Evolutionary conservation across 768 basidiomycete genomes (phyloP).

Genomic region (Termitomyces sp.): DNA sequence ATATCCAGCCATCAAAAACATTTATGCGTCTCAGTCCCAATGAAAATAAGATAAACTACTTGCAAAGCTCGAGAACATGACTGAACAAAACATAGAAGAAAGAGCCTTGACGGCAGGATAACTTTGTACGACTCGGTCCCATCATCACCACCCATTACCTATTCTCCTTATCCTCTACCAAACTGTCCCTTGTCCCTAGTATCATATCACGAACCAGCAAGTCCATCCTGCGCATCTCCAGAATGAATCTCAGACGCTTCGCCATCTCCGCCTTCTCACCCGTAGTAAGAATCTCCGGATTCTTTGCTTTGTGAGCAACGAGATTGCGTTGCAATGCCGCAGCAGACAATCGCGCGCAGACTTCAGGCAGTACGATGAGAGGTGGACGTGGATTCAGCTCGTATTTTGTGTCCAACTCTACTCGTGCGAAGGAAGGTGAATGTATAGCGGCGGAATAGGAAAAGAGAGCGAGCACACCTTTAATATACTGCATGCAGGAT

Average conservation of each 20-base stretch:
- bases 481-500: constrained; percentile 49
- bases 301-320: constrained; percentile 46
- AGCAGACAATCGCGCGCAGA: constrained; percentile 39
- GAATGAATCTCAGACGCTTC: constrained; percentile 39
- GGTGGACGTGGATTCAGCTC: constrained; percentile 44
- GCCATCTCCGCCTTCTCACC: constrained; percentile 50
- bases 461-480: constrained; percentile 32
- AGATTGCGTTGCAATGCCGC: constrained; percentile 56
- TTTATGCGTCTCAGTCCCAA: too few relatives aligned
- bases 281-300: constrained; percentile 38
- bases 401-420: constrained; percentile 48
- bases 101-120: neutral
- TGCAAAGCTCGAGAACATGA: neutral
- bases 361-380: constrained; percentile 40
- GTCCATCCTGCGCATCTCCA: constrained; percentile 47
- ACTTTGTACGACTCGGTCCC: too few relatives aligned
- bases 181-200: constrained; percentile 14
- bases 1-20: too few relatives aligned
- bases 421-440: neutral
- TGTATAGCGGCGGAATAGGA: neutral
- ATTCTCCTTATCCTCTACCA: neutral
- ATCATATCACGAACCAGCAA: constrained; percentile 33
- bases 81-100: too few relatives aligned
- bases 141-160: too few relatives aligned
- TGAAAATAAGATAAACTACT: too few relatives aligned